Evolutionary conservation across 345 rosid species (phyloP).

Genomic region (Ricinus communis): DNA sequence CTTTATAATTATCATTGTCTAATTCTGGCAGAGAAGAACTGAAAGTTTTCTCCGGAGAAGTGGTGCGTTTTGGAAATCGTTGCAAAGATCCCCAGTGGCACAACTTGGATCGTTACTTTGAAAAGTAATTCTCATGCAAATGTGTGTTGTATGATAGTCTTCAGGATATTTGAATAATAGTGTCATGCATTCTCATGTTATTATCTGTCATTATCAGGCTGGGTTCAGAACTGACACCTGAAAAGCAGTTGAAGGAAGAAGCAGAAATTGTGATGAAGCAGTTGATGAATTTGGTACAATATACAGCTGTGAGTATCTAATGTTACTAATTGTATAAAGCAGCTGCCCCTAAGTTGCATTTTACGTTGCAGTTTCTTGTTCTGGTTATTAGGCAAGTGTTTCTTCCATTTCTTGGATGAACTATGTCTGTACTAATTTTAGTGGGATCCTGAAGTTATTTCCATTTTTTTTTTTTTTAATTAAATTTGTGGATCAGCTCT

Average conservation of each 20-base stretch:
- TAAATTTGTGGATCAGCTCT: background rate
- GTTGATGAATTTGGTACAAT: slow-evolving; percentile 73
- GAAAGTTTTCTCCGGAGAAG: slow-evolving; percentile 85
- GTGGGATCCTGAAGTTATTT: background rate
- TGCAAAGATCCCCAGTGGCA: slow-evolving; percentile 99
- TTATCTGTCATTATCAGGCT: slow-evolving; percentile 48
- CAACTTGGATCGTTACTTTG: slow-evolving; percentile 88
- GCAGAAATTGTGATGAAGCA: slow-evolving; percentile 70
- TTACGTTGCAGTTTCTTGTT: background rate
- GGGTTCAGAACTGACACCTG: slow-evolving; percentile 71
- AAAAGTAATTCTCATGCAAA: slow-evolving; percentile 55
- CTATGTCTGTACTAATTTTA: background rate
- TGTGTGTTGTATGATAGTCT: slow-evolving; percentile 20
- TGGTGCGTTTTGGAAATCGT: slow-evolving; percentile 96
- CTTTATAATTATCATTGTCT: background rate
- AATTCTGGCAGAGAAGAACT: slow-evolving; percentile 73
- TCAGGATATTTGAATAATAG: background rate
- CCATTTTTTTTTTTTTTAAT: background rate
- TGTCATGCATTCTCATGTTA: slow-evolving; percentile 23
- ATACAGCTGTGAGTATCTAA: slow-evolving; percentile 74
- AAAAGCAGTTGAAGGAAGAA: slow-evolving; percentile 76
- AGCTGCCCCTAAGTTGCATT: background rate
- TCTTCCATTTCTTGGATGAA: background rate
- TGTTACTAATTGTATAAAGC: background rate
- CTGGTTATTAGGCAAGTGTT: background rate